Evolutionary conservation across 139 green algal genomes (phyloP), one percentile per base, ranked within the genome.

Genomic region (Trebouxia sp.): DNA sequence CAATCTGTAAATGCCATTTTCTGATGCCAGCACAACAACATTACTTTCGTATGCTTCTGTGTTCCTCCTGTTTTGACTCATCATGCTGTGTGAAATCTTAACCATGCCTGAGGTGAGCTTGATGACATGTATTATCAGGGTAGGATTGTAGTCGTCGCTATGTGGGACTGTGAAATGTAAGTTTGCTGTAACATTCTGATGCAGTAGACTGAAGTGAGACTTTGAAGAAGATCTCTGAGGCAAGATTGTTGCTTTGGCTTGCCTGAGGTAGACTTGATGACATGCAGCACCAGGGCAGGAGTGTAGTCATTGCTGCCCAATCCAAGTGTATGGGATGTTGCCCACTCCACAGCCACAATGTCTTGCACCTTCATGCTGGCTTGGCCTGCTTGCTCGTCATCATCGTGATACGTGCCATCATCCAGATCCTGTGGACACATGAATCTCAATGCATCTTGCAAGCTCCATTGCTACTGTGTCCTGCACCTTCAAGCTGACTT

Each of bases 391-490:
- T 45, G 42, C 28, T 79, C 74, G 20, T 79, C 74, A 8, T 79
- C 47, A 12, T 79, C 74, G 45, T 79, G 74, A 32, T 79, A 65
- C 2, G 20, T 47, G 30, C 74, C 74, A 47, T 79, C 74, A 43
- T 79, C 74, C 74, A 79, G 32, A 43, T 47, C 47, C 74, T 79
- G 74, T 15, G 32, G 15, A 6, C 26, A 43, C 14, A 26, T 24
- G 30, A 10, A 47, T 7, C 0, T 17, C 20, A 3, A 3, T 58
- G 50, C 50, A 79, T 11, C 45, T 79, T 28, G 47, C 30, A 45
- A 45, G 66, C 1, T 79, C 74, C 30, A 79, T 4, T 2, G 42
- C 74, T 22, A 79, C 35, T 12, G 66, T 79, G 47, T 79, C 47
- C 47, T 79, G 74, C 47, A 79, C 50, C 20, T 28, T 37, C 74